A percentile compares a stretch with the other conserved stretches of the same genome.
Conservation (phyloP, 148 eudicot genomes). For the Pharnaceum exiguum region DNA sequence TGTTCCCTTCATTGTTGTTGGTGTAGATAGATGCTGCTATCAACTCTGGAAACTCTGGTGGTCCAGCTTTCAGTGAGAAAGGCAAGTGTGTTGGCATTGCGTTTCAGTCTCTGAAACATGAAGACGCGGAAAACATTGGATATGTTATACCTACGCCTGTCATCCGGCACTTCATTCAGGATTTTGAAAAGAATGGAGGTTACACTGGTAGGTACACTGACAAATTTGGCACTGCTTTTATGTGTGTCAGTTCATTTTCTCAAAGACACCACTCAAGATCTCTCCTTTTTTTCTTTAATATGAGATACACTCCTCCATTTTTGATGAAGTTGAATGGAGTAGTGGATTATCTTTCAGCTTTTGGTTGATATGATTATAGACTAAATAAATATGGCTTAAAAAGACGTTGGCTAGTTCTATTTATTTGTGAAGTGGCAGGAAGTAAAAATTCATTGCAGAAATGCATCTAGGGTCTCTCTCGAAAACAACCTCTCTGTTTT, state of each 20-base stretch:
- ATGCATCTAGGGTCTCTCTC: no score
- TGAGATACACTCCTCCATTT: no score
- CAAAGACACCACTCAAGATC: neutral
- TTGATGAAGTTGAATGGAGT: no score
- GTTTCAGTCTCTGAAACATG: conserved; percentile 89
- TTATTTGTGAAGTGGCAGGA: no score
- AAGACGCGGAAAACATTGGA: conserved; percentile 85
- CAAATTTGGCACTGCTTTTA: neutral
- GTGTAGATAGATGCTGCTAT: conserved; percentile 90
- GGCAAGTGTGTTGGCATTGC: conserved; percentile 92
- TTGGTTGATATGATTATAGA: neutral
- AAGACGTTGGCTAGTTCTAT: no score
- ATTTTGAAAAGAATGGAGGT: conserved; percentile 78
- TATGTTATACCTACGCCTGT: conserved; percentile 95
- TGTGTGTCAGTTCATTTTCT: neutral
- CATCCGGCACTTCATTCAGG: conserved; percentile 73
- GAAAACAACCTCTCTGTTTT: no score
- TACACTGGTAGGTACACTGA: conserved; percentile 56
- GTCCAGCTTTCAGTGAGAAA: conserved; percentile 80
- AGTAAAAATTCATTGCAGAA: no score
- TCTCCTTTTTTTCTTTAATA: no score
- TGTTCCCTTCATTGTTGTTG: neutral
- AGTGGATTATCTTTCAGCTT: no score
- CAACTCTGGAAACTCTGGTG: conserved; percentile 92
- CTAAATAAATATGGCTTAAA: no score